Conservation (phyloP, 2,329 filamentous ascomycete species). For the Xylaria sp. region DNA sequence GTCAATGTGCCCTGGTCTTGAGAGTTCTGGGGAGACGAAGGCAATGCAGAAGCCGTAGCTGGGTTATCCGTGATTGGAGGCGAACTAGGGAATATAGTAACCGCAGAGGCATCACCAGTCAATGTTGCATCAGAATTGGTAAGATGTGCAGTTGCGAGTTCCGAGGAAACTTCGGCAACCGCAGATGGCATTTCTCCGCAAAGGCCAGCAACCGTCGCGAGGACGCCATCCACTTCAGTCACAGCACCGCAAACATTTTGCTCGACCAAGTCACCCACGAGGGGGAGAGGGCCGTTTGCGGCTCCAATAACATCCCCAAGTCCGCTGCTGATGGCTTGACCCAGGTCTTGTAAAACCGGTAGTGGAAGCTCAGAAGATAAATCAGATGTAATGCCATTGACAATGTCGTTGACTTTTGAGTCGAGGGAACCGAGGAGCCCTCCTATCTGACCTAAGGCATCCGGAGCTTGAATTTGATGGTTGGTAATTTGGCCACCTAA, state of each 20-base stretch:
- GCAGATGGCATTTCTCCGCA: conserved; percentile 35
- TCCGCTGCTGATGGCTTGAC: conserved; percentile 25
- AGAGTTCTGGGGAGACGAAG: not conserved
- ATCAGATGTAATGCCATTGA: conserved; percentile 25
- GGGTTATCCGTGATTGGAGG: not conserved
- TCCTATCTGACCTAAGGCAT: conserved; percentile 29
- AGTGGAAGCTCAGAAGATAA: conserved; percentile 24
- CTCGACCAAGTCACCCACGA: conserved; percentile 32
- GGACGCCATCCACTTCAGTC: conserved; percentile 33
- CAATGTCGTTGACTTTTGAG: conserved; percentile 28
- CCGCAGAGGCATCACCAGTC: conserved; percentile 15
- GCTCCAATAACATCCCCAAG: conserved; percentile 32
- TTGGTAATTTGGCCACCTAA: conserved; percentile 29
- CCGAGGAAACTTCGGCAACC: conserved; percentile 23
- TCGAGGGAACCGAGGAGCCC: conserved; percentile 32
- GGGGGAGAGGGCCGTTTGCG: conserved; percentile 29
- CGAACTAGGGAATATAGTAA: not conserved
- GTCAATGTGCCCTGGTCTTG: conserved; percentile 3
- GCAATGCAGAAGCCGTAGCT: not conserved
- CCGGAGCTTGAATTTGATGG: conserved; percentile 26
- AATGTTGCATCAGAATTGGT: conserved; percentile 19
- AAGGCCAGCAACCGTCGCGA: conserved; percentile 34
- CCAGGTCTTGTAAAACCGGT: conserved; percentile 25
- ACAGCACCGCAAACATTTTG: conserved; percentile 34
- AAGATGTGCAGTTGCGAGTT: conserved; percentile 12